Percentiles rank a stretch among this genome's conserved stretches.
Evolutionary conservation across 2,329 filamentous ascomycete genomes (phyloP).

Genomic region (Didymella keratinophila): DNA sequence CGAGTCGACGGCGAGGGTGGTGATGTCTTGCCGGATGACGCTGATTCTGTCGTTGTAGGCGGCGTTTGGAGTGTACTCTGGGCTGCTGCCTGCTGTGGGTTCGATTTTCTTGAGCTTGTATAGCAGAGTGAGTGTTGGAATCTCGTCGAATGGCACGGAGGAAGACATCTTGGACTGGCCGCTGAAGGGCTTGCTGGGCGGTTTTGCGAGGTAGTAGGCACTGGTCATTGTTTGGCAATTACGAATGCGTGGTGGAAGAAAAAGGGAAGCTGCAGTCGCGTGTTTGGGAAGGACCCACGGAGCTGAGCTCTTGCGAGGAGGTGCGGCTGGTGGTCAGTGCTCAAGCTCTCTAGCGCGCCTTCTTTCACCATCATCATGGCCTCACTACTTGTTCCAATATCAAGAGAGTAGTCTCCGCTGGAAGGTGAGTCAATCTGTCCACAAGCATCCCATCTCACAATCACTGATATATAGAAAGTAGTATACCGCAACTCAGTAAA

Average conservation of each 20-base stretch:
- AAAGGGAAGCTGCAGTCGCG: neutral
- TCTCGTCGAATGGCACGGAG: conserved; percentile 56
- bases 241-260: conserved; percentile 3
- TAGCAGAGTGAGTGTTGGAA: conserved; percentile 70
- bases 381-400: no score
- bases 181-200: conserved; percentile 12
- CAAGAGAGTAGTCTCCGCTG: no score
- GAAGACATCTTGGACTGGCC: conserved; percentile 32
- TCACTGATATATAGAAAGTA: no score
- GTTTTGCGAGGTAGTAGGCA: conserved; percentile 36
- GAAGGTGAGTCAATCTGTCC: no score
- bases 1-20: conserved; percentile 75
- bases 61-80: conserved; percentile 29
- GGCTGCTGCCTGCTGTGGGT: conserved; percentile 27
- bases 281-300: neutral
- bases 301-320: conserved; percentile 3
- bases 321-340: conserved; percentile 3
- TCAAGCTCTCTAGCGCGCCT: conserved; percentile 4
- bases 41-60: conserved; percentile 71
- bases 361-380: neutral
- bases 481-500: no score
- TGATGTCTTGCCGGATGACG: conserved; percentile 81
- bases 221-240: conserved; percentile 27
- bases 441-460: no score
- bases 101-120: conserved; percentile 67